phyloP scores from a whole-genome alignment of 2,329 filamentous ascomycete genomes.

The Plectosphaerella plurivora region DNA sequence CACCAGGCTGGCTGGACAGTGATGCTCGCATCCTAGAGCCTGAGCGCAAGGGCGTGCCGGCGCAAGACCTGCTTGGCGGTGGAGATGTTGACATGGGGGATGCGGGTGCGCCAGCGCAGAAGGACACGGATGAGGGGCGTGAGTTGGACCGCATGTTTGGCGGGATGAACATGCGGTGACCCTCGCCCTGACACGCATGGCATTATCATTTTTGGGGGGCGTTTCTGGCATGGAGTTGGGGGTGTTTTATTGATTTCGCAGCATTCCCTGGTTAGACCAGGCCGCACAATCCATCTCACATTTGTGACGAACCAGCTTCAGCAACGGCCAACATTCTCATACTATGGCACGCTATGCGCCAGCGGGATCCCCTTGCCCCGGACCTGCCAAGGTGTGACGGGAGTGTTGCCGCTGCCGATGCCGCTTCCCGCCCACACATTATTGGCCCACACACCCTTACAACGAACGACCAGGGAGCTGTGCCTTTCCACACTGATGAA shows the following conservation, averaged over 20 bases:
- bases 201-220: neutral
- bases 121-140: slow-evolving; percentile 15
- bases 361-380: no score
- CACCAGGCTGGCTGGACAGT: slow-evolving; percentile 77
- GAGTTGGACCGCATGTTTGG: slow-evolving; percentile 56
- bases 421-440: no score
- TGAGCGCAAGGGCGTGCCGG: slow-evolving; percentile 37
- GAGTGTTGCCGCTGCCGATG: no score
- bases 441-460: no score
- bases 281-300: no score
- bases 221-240: neutral
- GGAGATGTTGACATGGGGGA: slow-evolving; percentile 29
- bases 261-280: no score
- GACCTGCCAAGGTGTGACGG: no score
- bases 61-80: slow-evolving; percentile 3
- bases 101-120: slow-evolving; percentile 11
- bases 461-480: no score
- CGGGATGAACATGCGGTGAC: slow-evolving; percentile 28
- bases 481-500: no score
- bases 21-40: slow-evolving; percentile 66
- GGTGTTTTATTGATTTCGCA: neutral
- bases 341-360: no score
- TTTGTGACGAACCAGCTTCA: no score
- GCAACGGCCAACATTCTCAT: no score
- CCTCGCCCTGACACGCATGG: neutral